Conservation (phyloP, 176 grass and related monocot genomes). For the Neostapfia colusana region DNA sequence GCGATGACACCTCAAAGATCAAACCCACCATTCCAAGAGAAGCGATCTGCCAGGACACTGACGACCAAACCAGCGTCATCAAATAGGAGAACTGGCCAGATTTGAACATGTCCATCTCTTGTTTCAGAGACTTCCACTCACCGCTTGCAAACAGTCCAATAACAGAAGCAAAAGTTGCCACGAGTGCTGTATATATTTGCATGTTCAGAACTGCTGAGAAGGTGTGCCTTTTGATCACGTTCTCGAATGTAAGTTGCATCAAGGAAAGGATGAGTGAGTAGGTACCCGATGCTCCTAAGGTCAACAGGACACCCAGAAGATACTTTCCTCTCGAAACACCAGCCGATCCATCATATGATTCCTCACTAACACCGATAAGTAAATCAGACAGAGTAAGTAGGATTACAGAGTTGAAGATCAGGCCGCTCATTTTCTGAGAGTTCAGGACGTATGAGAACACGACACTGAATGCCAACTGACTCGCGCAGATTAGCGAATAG, state of each 20-base stretch:
- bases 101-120: slow-evolving; percentile 60
- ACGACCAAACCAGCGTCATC: slow-evolving; percentile 68
- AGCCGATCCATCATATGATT: slow-evolving; percentile 9
- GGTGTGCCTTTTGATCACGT: slow-evolving; percentile 57
- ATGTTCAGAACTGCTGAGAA: slow-evolving; percentile 60
- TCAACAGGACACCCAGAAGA: slow-evolving; percentile 61
- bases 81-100: slow-evolving; percentile 76
- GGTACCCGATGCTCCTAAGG: slow-evolving; percentile 64
- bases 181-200: slow-evolving; percentile 64
- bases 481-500: slow-evolving; percentile 74
- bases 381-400: slow-evolving; percentile 65
- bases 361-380: slow-evolving; percentile 54
- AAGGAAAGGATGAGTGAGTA: slow-evolving; percentile 79
- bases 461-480: slow-evolving; percentile 69
- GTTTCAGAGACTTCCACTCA: slow-evolving; percentile 60
- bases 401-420: slow-evolving; percentile 69
- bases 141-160: slow-evolving; percentile 66
- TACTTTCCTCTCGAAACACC: slow-evolving; percentile 38
- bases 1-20: slow-evolving; percentile 67
- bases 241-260: slow-evolving; percentile 78
- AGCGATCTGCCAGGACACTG: slow-evolving; percentile 66
- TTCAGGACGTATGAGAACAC: slow-evolving; percentile 77
- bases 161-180: slow-evolving; percentile 46
- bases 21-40: slow-evolving; percentile 71
- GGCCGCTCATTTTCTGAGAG: slow-evolving; percentile 63